Evolutionary conservation across 805 yeast genomes (phyloP).

Genomic region (Lachancea fermentati): DNA sequence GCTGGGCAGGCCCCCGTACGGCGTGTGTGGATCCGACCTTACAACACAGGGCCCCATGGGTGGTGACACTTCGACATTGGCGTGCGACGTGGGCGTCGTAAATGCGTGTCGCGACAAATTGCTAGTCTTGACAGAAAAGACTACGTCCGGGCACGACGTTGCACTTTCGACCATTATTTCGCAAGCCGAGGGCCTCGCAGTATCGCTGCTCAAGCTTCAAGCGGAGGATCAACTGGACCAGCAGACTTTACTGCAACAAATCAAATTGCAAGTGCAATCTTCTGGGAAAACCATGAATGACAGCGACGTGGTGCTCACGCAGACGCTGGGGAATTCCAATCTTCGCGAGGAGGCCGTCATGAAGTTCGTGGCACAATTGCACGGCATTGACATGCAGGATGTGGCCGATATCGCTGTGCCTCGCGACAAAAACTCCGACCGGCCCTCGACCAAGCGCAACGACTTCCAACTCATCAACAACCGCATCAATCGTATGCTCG

Average conservation of each 20-base stretch:
- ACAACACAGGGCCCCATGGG: background rate
- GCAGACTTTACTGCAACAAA: constrained; percentile 4
- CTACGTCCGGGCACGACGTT: background rate
- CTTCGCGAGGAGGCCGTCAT: constrained; percentile 3
- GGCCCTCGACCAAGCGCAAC: constrained; percentile 9
- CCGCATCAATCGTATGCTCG: constrained; percentile 19
- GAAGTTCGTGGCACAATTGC: constrained; percentile 15
- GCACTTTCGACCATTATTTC: background rate
- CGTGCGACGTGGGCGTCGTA: background rate
- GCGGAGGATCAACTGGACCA: background rate
- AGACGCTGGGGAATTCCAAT: constrained; percentile 1
- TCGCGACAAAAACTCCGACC: constrained; percentile 5
- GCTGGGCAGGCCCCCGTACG: background rate
- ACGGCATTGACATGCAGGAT: constrained; percentile 21
- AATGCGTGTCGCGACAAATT: constrained; percentile 1
- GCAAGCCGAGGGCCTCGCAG: constrained; percentile 3
- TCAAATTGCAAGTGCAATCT: constrained; percentile 1
- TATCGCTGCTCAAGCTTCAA: constrained; percentile 1
- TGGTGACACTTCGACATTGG: background rate
- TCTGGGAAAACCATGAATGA: background rate
- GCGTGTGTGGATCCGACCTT: no score
- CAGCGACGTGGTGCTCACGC: constrained; percentile 4
- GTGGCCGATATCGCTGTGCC: constrained; percentile 14
- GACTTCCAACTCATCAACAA: constrained; percentile 23
- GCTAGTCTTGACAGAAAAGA: background rate